phyloP scores from a whole-genome alignment of 345 rosid genomes.

The Brassica juncea region DNA sequence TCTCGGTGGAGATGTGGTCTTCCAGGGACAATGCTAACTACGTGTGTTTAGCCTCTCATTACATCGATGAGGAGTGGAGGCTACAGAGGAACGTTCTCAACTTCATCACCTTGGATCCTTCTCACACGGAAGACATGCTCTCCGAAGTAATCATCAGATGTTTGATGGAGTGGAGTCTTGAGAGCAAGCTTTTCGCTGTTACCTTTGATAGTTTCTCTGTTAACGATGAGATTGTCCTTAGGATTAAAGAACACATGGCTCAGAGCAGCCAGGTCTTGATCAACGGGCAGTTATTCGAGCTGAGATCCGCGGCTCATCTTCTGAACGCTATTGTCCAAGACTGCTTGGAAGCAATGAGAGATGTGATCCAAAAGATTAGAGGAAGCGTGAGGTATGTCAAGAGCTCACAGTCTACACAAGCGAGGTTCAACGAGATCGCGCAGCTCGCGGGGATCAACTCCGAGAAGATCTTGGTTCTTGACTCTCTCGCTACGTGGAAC shows the following conservation, averaged over 20 bases:
- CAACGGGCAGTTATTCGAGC: conserved; percentile 70
- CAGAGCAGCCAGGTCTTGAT: conserved; percentile 58
- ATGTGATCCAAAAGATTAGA: conserved; percentile 71
- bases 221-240: conserved; percentile 65
- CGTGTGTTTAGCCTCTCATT: conserved; percentile 73
- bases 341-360: conserved; percentile 60
- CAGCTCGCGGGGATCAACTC: conserved; percentile 62
- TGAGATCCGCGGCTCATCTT: conserved; percentile 73
- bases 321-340: conserved; percentile 64
- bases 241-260: conserved; percentile 64
- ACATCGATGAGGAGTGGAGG: conserved; percentile 83
- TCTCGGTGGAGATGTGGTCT: conserved; percentile 78
- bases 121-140: conserved; percentile 84
- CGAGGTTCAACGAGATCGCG: conserved; percentile 70
- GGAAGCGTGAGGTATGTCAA: conserved; percentile 72
- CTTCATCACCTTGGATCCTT: conserved; percentile 74
- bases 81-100: conserved; percentile 76
- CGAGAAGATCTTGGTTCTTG: conserved; percentile 61
- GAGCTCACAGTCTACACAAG: conserved; percentile 65
- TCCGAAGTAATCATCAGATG: conserved; percentile 75
- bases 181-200: conserved; percentile 80
- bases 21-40: conserved; percentile 57
- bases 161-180: conserved; percentile 84
- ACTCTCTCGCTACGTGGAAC: conserved; percentile 64
- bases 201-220: conserved; percentile 67